Percentiles rank a stretch among this genome's conserved stretches.
Conservation (phyloP, 2,329 filamentous ascomycete species). For the Neobulgaria alba region DNA sequence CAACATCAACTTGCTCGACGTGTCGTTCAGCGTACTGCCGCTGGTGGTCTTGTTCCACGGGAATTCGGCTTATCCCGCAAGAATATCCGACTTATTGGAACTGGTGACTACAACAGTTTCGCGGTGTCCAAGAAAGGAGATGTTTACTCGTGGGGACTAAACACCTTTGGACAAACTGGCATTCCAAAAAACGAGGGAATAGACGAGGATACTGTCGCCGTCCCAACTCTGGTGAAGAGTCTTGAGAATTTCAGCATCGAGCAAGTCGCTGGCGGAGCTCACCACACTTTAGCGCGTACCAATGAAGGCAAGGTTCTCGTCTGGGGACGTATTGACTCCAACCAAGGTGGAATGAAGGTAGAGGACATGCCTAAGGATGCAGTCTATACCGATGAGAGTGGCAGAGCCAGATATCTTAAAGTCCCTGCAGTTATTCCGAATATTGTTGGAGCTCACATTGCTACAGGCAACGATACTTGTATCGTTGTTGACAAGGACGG, state of each 20-base stretch:
- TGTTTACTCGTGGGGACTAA: constrained; percentile 77
- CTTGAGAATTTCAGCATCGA: constrained; percentile 56
- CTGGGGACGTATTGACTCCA: constrained; percentile 50
- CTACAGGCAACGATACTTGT: constrained; percentile 63
- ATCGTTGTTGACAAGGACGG: constrained; percentile 63
- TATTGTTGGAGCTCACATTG: constrained; percentile 48
- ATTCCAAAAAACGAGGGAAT: constrained; percentile 54
- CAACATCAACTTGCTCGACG: constrained; percentile 59
- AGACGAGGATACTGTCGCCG: constrained; percentile 52
- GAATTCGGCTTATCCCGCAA: constrained; percentile 27
- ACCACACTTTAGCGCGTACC: constrained; percentile 64
- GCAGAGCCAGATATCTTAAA: constrained; percentile 62
- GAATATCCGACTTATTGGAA: constrained; percentile 34
- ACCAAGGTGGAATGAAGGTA: constrained; percentile 49
- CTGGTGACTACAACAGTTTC: constrained; percentile 75
- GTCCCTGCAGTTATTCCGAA: constrained; percentile 50
- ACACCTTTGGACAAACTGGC: constrained; percentile 78
- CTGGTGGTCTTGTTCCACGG: constrained; percentile 21
- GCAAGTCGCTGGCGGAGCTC: constrained; percentile 62
- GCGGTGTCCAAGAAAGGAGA: constrained; percentile 58
- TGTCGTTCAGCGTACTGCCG: constrained; percentile 22
- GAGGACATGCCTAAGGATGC: constrained; percentile 47
- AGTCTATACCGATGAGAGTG: constrained; percentile 54
- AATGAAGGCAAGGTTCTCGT: constrained; percentile 47
- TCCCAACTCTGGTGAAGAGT: constrained; percentile 57